phyloP scores from a whole-genome alignment of 2,329 filamentous ascomycete genomes.

The Colletotrichum spaethianum region DNA sequence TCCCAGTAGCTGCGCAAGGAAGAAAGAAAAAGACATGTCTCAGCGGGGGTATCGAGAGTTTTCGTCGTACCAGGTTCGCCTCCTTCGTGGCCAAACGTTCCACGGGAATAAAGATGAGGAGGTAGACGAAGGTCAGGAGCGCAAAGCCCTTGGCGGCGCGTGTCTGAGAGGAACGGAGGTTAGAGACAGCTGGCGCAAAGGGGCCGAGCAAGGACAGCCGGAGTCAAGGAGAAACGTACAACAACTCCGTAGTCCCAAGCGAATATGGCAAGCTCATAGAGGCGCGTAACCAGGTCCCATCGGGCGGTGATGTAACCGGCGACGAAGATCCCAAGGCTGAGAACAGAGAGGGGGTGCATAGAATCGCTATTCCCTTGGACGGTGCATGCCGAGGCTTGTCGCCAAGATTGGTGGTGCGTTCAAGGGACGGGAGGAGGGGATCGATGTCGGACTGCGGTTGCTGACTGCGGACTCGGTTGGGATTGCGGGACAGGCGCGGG shows the following conservation, averaged over 20 bases:
- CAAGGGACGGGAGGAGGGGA: constrained; percentile 3
- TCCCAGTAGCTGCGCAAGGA: constrained; percentile 34
- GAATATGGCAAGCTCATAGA: constrained; percentile 97
- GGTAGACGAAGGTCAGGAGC: constrained; percentile 86
- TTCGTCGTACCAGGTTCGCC: constrained; percentile 78
- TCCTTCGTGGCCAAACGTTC: constrained; percentile 87
- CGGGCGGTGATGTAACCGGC: constrained; percentile 99
- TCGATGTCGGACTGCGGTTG: constrained; percentile 15
- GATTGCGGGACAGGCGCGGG: constrained; percentile 30
- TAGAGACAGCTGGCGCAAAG: constrained; percentile 34
- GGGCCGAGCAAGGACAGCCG: not conserved
- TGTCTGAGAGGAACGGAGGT: constrained; percentile 65
- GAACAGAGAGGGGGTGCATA: constrained; percentile 98
- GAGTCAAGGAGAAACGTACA: constrained; percentile 65
- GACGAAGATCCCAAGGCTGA: constrained; percentile 98
- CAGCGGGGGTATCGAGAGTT: constrained; percentile 35
- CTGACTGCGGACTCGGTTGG: constrained; percentile 14
- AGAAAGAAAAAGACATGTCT: constrained; percentile 25
- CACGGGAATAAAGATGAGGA: constrained; percentile 86
- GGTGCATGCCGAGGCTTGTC: constrained; percentile 58
- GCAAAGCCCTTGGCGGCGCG: constrained; percentile 89
- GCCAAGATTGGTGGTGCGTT: constrained; percentile 34
- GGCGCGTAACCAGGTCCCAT: constrained; percentile 96
- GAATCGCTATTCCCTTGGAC: constrained; percentile 62
- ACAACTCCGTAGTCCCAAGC: constrained; percentile 99